These are phyloP conservation scores for Nigrospora osmanthi DNA, from an alignment of 2,329 filamentous ascomycete genomes.

Conservation along the genomic window DNA sequence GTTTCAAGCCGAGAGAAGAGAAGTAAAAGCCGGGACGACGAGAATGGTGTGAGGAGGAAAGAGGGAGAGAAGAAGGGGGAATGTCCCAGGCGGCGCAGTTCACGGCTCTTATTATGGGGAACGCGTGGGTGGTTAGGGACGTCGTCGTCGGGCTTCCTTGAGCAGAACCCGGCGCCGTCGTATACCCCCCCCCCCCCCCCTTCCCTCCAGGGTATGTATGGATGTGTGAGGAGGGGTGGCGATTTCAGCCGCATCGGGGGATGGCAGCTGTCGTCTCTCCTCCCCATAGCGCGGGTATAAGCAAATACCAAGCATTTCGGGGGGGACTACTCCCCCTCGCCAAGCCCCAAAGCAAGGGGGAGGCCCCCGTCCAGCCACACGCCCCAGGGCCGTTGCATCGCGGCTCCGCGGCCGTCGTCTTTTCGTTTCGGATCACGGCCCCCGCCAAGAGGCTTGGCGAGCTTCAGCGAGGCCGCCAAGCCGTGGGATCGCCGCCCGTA, in stretches of 20 bases:
- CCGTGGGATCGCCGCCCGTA: conserved; percentile 14
- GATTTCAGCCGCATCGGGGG: background rate
- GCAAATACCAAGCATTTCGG: conserved; percentile 1
- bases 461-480: conserved; percentile 15
- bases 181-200: background rate
- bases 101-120: no score
- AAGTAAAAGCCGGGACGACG: background rate
- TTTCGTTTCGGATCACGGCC: background rate
- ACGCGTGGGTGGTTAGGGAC: no score
- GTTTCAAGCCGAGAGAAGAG: conserved; percentile 2
- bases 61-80: background rate
- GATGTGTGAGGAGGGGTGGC: conserved; percentile 4
- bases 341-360: no score
- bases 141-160: no score
- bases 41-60: no score
- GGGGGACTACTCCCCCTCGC: no score
- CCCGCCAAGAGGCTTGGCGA: conserved; percentile 13
- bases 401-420: background rate
- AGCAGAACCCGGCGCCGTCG: no score
- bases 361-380: background rate
- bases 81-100: background rate
- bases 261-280: background rate
- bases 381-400: conserved; percentile 2
- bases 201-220: conserved; percentile 1
- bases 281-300: no score